phyloP scores from a whole-genome alignment of 2,329 filamentous ascomycete genomes.

The Magnaporthales sp. region DNA sequence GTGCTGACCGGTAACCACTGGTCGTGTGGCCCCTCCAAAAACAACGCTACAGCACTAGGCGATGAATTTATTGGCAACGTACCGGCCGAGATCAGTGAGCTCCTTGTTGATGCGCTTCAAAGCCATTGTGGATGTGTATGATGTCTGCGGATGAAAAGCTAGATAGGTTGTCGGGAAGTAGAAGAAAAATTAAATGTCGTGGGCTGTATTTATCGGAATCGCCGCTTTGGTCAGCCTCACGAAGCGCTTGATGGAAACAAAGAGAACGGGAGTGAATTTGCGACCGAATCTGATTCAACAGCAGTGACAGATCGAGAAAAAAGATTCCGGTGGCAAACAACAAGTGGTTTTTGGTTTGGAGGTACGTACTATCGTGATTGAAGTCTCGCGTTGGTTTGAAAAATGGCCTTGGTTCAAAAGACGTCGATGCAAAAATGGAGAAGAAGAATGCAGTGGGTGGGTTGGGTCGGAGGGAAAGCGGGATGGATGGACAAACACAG shows the following conservation, averaged over 20 bases:
- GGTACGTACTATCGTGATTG: background rate
- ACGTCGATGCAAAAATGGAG: background rate
- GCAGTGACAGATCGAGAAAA: background rate
- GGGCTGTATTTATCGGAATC: constrained; percentile 6
- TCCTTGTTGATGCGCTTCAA: constrained; percentile 95
- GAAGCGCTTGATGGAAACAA: constrained; percentile 7
- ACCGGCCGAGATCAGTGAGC: constrained; percentile 84
- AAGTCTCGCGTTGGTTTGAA: background rate
- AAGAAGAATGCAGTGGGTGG: background rate
- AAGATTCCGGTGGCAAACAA: background rate
- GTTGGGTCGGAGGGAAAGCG: constrained; percentile 1
- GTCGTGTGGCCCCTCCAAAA: background rate
- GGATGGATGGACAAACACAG: background rate
- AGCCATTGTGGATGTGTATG: constrained; percentile 52
- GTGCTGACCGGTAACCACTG: background rate
- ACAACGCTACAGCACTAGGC: background rate
- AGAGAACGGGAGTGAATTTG: constrained; percentile 7
- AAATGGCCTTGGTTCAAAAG: background rate
- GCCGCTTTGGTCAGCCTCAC: background rate
- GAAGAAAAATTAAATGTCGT: constrained; percentile 1
- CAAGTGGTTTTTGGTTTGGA: background rate
- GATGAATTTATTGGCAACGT: constrained; percentile 28
- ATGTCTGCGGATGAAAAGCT: constrained; percentile 14
- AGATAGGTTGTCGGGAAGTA: constrained; percentile 2
- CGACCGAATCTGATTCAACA: background rate